These are phyloP conservation scores for Ceratocystis alfenasii DNA, from an alignment of 2,329 filamentous ascomycete genomes.

Conservation along the genomic window DNA sequence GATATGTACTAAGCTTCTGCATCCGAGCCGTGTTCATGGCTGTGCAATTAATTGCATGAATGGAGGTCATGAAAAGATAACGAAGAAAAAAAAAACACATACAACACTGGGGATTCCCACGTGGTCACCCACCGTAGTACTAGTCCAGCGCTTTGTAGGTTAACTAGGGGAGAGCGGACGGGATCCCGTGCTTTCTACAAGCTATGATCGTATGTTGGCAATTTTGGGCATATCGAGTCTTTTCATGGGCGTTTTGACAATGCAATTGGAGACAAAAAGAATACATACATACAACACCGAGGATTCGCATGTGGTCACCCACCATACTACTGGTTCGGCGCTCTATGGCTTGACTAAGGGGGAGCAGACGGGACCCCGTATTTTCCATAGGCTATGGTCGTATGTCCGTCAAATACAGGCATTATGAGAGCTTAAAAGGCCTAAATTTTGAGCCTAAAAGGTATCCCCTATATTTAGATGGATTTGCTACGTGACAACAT, in stretches of 20 bases:
- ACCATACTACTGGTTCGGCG: neutral
- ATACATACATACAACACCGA: too few relatives aligned
- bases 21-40: too few relatives aligned
- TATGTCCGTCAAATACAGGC: neutral
- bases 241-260: too few relatives aligned
- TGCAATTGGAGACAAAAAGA: too few relatives aligned
- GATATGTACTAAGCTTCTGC: too few relatives aligned
- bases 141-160: neutral
- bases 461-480: too few relatives aligned
- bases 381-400: neutral
- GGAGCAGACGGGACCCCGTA: neutral
- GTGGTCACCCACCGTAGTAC: neutral
- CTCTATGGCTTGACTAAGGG: neutral
- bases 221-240: too few relatives aligned
- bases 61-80: neutral
- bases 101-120: neutral
- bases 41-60: too few relatives aligned
- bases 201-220: neutral
- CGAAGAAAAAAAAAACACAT: neutral
- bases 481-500: too few relatives aligned
- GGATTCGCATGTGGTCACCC: neutral
- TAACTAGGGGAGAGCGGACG: neutral
- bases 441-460: too few relatives aligned
- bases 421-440: too few relatives aligned
- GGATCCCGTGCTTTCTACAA: neutral